A percentile compares a stretch with the other conserved stretches of the same genome.
Conservation (phyloP, 1,284 basidiomycete genomes). For the Limonomyces culmigenus region DNA sequence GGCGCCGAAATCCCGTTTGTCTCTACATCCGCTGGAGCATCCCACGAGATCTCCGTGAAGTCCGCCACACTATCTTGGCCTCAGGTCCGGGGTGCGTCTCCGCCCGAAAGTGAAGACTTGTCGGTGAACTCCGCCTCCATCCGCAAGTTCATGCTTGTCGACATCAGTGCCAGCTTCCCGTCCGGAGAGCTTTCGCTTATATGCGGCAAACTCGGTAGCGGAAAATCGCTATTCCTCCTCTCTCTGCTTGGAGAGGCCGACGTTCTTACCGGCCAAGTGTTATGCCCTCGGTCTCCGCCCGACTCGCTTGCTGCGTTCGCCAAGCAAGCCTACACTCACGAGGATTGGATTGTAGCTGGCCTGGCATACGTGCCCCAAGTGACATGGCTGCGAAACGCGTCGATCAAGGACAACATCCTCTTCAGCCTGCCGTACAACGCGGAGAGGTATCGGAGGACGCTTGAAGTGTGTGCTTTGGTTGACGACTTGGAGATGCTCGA, state of each 20-base stretch:
- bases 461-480: slow-evolving; percentile 27
- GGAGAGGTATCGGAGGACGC: slow-evolving; percentile 59
- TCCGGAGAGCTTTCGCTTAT: slow-evolving; percentile 62
- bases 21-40: slow-evolving; percentile 35
- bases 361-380: slow-evolving; percentile 79
- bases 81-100: slow-evolving; percentile 33
- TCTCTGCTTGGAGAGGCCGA: slow-evolving; percentile 88
- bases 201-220: slow-evolving; percentile 70
- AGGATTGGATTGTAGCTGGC: slow-evolving; percentile 57
- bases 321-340: slow-evolving; percentile 23
- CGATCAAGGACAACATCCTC: slow-evolving; percentile 87
- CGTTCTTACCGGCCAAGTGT: slow-evolving; percentile 60
- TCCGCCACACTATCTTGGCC: slow-evolving; percentile 87
- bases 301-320: slow-evolving; percentile 53
- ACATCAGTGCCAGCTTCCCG: slow-evolving; percentile 69
- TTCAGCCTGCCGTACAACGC: slow-evolving; percentile 76
- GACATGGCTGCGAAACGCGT: slow-evolving; percentile 83
- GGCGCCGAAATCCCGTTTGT: slow-evolving; percentile 52
- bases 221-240: slow-evolving; percentile 63
- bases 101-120: slow-evolving; percentile 23
- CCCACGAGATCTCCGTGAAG: slow-evolving; percentile 51
- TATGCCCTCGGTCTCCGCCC: slow-evolving; percentile 73
- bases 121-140: slow-evolving; percentile 57
- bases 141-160: slow-evolving; percentile 67
- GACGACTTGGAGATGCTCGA: slow-evolving; percentile 3